These are phyloP conservation scores for Pseudocercospora fuligena DNA, from an alignment of 2,329 filamentous ascomycete genomes.

Conservation along the genomic window DNA sequence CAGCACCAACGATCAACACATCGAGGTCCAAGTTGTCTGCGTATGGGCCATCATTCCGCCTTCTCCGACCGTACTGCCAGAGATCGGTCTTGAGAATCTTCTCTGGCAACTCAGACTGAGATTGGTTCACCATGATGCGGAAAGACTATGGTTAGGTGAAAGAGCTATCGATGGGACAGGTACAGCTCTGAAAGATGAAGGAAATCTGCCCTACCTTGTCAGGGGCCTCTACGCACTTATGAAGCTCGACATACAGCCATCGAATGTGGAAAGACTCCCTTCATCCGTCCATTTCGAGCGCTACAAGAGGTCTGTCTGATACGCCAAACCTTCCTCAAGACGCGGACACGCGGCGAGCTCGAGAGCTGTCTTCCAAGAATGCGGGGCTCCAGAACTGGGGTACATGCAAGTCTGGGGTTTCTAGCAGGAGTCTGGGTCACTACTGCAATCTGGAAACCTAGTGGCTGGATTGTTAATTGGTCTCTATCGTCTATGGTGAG, in stretches of 20 bases:
- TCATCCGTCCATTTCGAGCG: conserved; percentile 11
- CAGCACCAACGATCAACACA: conserved; percentile 46
- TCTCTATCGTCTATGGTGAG: neutral
- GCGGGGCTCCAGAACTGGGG: conserved; percentile 14
- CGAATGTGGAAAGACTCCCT: conserved; percentile 5
- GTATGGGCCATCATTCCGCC: conserved; percentile 32
- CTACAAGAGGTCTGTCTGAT: neutral
- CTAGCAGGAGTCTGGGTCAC: neutral
- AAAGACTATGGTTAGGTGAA: neutral
- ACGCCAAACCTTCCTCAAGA: conserved; percentile 17
- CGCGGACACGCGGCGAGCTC: conserved; percentile 7
- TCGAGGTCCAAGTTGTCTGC: conserved; percentile 39
- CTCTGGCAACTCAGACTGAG: conserved; percentile 30
- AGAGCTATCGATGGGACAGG: neutral
- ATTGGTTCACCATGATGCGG: conserved; percentile 28
- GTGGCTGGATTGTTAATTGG: neutral
- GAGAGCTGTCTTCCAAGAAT: conserved; percentile 1
- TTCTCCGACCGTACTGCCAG: conserved; percentile 30
- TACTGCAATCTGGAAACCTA: neutral
- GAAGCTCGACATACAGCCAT: neutral
- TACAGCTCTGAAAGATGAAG: neutral
- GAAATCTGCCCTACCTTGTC: neutral
- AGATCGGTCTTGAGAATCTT: conserved; percentile 35
- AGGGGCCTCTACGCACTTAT: conserved; percentile 8
- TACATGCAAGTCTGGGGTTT: conserved; percentile 11